Conservation (phyloP, 176 grass and related monocot species). For the Zoysia japonica region DNA sequence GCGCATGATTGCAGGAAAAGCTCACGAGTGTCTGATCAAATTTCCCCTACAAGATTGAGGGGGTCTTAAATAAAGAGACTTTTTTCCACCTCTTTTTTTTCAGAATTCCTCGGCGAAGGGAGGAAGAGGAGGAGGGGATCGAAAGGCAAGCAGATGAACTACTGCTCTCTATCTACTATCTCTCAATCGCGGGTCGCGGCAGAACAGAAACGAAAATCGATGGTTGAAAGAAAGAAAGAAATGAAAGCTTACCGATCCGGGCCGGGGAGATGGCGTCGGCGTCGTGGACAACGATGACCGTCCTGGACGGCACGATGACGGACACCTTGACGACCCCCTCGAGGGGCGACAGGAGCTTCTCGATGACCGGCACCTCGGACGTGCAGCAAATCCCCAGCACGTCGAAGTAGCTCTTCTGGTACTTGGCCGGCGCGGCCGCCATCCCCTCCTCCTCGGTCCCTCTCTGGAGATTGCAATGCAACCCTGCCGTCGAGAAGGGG, state of each 20-base stretch:
- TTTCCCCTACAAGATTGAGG: not conserved
- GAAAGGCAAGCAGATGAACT: not conserved
- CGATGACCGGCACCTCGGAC: conserved; percentile 79
- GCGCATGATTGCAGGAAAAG: not conserved
- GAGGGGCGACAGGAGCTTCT: conserved; percentile 68
- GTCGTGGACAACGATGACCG: conserved; percentile 91
- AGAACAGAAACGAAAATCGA: too few relatives aligned
- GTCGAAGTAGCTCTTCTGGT: conserved; percentile 94
- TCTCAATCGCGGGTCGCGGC: not conserved
- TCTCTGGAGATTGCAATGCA: not conserved
- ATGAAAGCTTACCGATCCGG: conserved; percentile 60
- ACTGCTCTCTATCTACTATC: too few relatives aligned
- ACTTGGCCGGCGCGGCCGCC: conserved; percentile 1
- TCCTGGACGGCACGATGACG: conserved; percentile 85
- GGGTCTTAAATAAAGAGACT: not conserved
- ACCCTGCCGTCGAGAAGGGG: too few relatives aligned
- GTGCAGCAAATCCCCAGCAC: conserved; percentile 95
- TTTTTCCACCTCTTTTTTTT: not conserved
- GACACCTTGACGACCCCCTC: conserved; percentile 65
- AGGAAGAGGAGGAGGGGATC: not conserved
- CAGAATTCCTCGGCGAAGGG: not conserved
- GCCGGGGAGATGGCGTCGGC: conserved; percentile 39
- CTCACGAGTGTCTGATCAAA: not conserved
- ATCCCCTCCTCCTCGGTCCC: conserved; percentile 28
- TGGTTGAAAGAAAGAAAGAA: too few relatives aligned